Conservation (phyloP, 306 rosid species). For the Vigna radiata region DNA sequence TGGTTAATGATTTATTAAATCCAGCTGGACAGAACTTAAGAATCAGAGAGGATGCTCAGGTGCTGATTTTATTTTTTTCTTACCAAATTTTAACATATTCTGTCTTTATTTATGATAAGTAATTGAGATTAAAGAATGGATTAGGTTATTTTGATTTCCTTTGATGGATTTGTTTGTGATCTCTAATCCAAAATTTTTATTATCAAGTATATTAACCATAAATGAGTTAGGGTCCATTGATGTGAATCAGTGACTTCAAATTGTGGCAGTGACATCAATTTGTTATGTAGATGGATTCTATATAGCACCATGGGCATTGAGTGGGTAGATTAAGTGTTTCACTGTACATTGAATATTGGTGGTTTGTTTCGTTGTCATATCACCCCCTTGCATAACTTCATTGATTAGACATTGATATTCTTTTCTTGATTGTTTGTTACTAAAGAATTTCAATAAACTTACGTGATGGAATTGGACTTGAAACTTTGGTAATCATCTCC, state of each 20-base stretch:
- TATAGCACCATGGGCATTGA: not conserved
- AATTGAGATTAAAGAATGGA: slow-evolving; percentile 10
- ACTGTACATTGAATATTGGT: not conserved
- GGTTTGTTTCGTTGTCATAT: not conserved
- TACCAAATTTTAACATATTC: slow-evolving; percentile 1
- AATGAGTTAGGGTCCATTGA: not conserved
- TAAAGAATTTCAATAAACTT: not conserved
- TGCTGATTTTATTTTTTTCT: slow-evolving; percentile 42
- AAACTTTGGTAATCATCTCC: not conserved
- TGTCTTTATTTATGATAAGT: slow-evolving; percentile 35
- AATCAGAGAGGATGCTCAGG: slow-evolving; percentile 99
- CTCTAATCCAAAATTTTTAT: not conserved
- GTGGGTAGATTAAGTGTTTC: not conserved
- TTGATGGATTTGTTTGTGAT: not conserved
- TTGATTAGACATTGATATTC: not conserved
- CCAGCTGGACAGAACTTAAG: slow-evolving; percentile 98
- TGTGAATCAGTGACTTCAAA: not conserved
- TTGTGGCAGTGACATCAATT: not conserved
- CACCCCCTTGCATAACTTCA: not conserved
- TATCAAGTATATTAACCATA: not conserved
- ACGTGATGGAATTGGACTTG: not conserved
- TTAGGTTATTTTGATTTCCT: slow-evolving; percentile 15
- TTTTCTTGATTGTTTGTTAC: not conserved
- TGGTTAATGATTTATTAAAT: slow-evolving; percentile 92
- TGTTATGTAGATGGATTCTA: not conserved